Conservation (phyloP, 1,284 basidiomycete genomes). For the Irpex sp. region DNA sequence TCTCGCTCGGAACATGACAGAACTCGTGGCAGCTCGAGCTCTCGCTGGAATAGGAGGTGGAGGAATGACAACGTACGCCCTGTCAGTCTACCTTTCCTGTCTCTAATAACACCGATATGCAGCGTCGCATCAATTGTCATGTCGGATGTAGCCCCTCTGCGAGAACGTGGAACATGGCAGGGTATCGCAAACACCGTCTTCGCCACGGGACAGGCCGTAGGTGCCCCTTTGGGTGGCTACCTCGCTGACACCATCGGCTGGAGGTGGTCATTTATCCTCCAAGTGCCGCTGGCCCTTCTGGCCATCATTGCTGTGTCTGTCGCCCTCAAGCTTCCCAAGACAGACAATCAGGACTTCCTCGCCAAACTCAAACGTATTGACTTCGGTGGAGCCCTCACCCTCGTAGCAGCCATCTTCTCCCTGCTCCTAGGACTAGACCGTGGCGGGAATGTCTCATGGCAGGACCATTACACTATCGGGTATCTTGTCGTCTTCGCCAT, state of each 20-base stretch:
- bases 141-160: conserved; percentile 57
- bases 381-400: conserved; percentile 49
- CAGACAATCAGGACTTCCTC: conserved; percentile 32
- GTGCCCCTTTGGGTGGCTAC: conserved; percentile 57
- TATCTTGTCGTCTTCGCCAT: conserved; percentile 20
- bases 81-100: not conserved
- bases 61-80: conserved; percentile 56
- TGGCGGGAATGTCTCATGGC: conserved; percentile 57
- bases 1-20: conserved; percentile 48
- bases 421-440: conserved; percentile 55
- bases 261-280: conserved; percentile 61
- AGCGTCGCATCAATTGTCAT: conserved; percentile 60
- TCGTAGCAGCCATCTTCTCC: conserved; percentile 48
- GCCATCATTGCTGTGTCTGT: conserved; percentile 50
- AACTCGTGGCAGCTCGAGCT: conserved; percentile 53
- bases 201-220: conserved; percentile 48
- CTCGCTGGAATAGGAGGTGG: conserved; percentile 62
- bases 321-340: conserved; percentile 45
- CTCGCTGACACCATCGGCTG: conserved; percentile 61
- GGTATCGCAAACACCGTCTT: conserved; percentile 59
- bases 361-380: conserved; percentile 54
- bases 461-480: conserved; percentile 30
- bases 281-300: conserved; percentile 50
- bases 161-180: conserved; percentile 62
- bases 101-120: not conserved